Conservation (phyloP, 768 basidiomycete species). For the Nidularia sp. region DNA sequence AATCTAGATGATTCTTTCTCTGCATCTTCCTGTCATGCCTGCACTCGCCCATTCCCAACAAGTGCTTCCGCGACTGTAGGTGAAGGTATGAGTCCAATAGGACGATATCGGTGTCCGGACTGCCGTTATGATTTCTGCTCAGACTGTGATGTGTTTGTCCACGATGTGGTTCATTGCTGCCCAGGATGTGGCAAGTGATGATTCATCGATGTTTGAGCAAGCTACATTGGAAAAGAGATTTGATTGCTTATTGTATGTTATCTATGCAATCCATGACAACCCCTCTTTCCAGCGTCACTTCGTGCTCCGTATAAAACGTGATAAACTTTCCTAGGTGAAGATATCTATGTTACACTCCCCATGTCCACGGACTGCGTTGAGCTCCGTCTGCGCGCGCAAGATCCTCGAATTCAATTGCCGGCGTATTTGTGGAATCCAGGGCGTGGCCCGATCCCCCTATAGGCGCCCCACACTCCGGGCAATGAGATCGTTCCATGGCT, state of each 20-base stretch:
- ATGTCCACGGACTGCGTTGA: constrained; percentile 21
- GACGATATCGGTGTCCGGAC: constrained; percentile 86
- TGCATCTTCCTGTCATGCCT: constrained; percentile 65
- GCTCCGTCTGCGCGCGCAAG: constrained; percentile 30
- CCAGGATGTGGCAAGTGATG: constrained; percentile 68
- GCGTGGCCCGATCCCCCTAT: constrained; percentile 48
- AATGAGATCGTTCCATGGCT: constrained; percentile 39
- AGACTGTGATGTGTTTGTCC: constrained; percentile 95
- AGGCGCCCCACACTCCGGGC: constrained; percentile 53
- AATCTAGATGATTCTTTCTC: constrained; percentile 30
- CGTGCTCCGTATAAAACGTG: not conserved
- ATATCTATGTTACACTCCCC: constrained; percentile 7
- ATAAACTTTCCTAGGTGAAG: not conserved
- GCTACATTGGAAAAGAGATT: constrained; percentile 10
- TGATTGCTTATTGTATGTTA: constrained; percentile 1
- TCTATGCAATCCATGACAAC: constrained; percentile 4
- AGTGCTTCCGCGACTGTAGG: constrained; percentile 29
- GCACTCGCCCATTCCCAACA: constrained; percentile 65
- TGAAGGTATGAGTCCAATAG: constrained; percentile 78
- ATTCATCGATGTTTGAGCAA: not conserved
- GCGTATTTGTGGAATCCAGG: constrained; percentile 38
- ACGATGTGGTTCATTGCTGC: constrained; percentile 93
- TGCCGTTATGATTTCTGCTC: constrained; percentile 87
- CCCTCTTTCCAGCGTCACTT: constrained; percentile 6
- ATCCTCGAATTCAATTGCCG: constrained; percentile 41